Percentiles rank a stretch among this genome's conserved stretches.
Evolutionary conservation across 176 grass and related monocot species (phyloP).

Genomic region (Juncus inflexus): DNA sequence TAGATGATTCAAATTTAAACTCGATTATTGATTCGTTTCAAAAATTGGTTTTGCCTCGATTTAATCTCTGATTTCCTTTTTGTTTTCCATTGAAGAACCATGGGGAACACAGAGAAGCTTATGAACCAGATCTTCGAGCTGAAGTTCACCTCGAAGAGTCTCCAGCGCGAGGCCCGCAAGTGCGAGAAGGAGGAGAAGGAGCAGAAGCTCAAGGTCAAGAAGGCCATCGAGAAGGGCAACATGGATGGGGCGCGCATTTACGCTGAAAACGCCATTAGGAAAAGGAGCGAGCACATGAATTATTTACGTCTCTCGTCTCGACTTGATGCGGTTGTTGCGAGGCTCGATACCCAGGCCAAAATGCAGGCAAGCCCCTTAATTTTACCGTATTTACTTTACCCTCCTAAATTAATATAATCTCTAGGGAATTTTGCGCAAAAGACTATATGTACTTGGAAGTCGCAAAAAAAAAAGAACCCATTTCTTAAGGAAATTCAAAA

Average conservation of each 20-base stretch:
- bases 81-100: conserved; percentile 11
- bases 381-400: too few species aligned
- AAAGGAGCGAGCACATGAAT: conserved; percentile 96
- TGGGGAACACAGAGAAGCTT: conserved; percentile 95
- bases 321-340: conserved; percentile 86
- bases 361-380: conserved; percentile 47
- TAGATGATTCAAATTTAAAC: too few species aligned
- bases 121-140: conserved; percentile 99
- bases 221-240: conserved; percentile 98
- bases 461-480: too few species aligned
- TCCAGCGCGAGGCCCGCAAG: conserved; percentile 86
- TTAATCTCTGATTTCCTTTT: too few species aligned
- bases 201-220: conserved; percentile 97
- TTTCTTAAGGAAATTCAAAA: too few species aligned
- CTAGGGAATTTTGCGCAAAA: too few species aligned
- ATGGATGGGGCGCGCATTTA: conserved; percentile 93
- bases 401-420: too few species aligned
- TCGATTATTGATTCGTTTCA: too few species aligned
- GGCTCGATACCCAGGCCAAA: conserved; percentile 98
- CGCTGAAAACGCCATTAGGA: conserved; percentile 96
- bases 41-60: too few species aligned
- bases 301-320: conserved; percentile 86
- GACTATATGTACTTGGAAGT: too few species aligned
- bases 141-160: conserved; percentile 88
- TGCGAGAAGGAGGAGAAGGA: conserved; percentile 99